Conservation (phyloP, 768 basidiomycete species). For the Mycena rebaudengoi region DNA sequence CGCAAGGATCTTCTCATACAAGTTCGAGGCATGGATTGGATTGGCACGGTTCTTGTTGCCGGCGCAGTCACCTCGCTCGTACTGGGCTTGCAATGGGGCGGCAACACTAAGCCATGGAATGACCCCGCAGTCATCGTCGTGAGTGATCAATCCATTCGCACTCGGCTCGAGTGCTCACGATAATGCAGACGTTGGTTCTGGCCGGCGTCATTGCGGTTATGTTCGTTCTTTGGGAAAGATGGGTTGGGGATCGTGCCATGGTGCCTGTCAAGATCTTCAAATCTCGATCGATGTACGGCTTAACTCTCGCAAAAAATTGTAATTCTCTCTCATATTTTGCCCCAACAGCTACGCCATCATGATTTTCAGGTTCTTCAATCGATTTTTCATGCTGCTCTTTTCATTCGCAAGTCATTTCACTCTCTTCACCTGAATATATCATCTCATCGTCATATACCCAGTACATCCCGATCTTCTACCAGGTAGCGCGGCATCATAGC, state of each 20-base stretch:
- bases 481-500: slow-evolving; percentile 14
- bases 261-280: slow-evolving; percentile 24
- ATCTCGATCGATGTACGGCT: neutral
- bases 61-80: slow-evolving; percentile 44
- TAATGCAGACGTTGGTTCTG: slow-evolving; percentile 18
- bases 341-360: neutral
- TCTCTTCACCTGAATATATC: no score
- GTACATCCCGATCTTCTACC: slow-evolving; percentile 28
- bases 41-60: slow-evolving; percentile 46
- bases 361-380: slow-evolving; percentile 8
- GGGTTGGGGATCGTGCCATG: slow-evolving; percentile 24
- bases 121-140: slow-evolving; percentile 26
- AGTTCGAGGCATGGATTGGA: slow-evolving; percentile 41
- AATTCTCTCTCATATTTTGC: neutral
- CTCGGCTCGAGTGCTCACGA: neutral
- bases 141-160: neutral
- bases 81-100: slow-evolving; percentile 56
- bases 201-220: slow-evolving; percentile 5
- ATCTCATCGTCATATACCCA: neutral
- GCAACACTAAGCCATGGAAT: slow-evolving; percentile 52
- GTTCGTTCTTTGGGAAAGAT: slow-evolving; percentile 24
- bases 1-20: slow-evolving; percentile 19
- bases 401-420: slow-evolving; percentile 8
- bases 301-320: no score
- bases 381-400: slow-evolving; percentile 15